Evolutionary conservation across 176 grass and related monocot genomes (phyloP), one percentile per base, ranked within the genome.

Genomic region (Oryza officinalis): DNA sequence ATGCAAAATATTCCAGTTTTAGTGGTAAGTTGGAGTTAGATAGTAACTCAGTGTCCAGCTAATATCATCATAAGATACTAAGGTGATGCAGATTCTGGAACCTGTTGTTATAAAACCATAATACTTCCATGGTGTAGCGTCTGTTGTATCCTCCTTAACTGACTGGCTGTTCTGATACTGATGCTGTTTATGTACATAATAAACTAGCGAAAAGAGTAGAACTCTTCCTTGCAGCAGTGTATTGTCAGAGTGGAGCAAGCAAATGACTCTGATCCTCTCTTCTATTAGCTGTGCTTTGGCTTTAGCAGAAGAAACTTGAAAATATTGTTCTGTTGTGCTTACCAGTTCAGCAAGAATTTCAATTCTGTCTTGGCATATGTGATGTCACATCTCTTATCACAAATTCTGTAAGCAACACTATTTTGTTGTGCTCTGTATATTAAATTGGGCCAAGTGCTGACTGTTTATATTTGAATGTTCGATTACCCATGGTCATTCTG

Each of bases 131-230:
- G 69, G 27, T n/a, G 27, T 69, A 74, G 80, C 17, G 27, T 74
- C 65, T 78, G 61, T 80, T 80, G 69, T 87, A 83, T 75, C 14
- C 49, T 69, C n/a, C 77, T 78, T 32, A 35, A 75, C 88, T 70
- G 80, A 64, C 80, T 32, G 69, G 63, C 28, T 85, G 27, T 69
- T 60, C 63, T 75, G 71, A 73, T 80, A 68, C 63, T 69, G 79
- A 11, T 75, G 69, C 5, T 83, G 84, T 84, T 75, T 75, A 64
- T 90, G 89, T 90, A 90, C 85, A 90, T 90, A 90, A 75, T 80
- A 70, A 75, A 63, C 28, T 83, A 43, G 47, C 41, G 1, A 64
- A 43, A 82, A 72, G 38, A 23, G 27, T 50, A 74, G 22, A 84
- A 64, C 49, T 75, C 18, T 75, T 63, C 57, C 27, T 79, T 52